Evolutionary conservation across 371 early-diverging fungal species (phyloP), one percentile per base, ranked within the genome.

Genomic region (Syncephalastrum racemosum): DNA sequence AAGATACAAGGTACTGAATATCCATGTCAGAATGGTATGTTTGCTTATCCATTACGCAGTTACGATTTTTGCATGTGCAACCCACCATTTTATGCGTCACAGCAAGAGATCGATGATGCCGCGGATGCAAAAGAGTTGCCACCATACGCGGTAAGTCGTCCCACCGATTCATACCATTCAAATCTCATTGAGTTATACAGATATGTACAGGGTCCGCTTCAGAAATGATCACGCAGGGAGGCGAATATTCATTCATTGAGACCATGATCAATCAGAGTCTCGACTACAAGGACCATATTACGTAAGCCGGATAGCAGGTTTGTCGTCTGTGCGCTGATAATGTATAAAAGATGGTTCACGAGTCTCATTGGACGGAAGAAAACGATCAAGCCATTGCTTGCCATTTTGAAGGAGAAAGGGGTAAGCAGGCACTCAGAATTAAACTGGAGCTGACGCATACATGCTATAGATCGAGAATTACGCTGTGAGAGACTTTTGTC

Each of bases 21-120:
- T 47, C 60, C 6, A 18, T 24, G 8, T 36, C 20, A 27, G 54
- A 45, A 59, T 4, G 16, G 56, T 20, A 27, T 14, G 40, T 67
- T 46, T 23, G 24, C 25, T 43, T 25, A 42, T 40, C 18, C 36
- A n/a, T 8, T 23, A n/a, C 13, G 31, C 23, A 77, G 72, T 0
- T 89, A 77, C 65, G 63, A 71, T 23, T 88, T 88, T 54, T 71
- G 78, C 45, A 87, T 90, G 87, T 88, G 87, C 62, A 90, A 90
- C 54, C 90, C 90, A 6, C 90, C 90, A 2, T 90, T 90, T 56
- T 90, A 85, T 46, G 66, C 55, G 1, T 78, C 74, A 40, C 46
- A 58, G 12, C 69, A 68, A 40, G 80, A 86, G 39, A 63, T 86
- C 6, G 70, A 75, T 14, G 54, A 60, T 44, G 67, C 73, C 0